Percentiles rank a stretch among this genome's conserved stretches.
Evolutionary conservation across 1,284 basidiomycete genomes (phyloP).

Genomic region (Tetrapyrgos nigripes): DNA sequence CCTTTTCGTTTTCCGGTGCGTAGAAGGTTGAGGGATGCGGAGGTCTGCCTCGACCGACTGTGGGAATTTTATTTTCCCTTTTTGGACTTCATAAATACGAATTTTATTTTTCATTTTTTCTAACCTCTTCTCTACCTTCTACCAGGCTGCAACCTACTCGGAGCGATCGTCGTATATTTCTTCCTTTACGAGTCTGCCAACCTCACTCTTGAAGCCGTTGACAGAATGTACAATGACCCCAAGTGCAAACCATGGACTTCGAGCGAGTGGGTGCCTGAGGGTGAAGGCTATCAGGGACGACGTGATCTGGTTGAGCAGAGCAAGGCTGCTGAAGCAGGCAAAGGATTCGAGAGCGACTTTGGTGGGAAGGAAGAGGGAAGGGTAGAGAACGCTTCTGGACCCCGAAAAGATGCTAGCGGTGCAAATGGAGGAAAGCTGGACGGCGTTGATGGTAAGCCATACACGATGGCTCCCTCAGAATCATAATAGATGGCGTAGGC

Average conservation of each 20-base stretch:
- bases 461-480: slow-evolving; percentile 6
- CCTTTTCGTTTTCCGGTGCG: not conserved
- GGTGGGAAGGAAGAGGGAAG: not conserved
- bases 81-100: too few species aligned
- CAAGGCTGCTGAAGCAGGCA: slow-evolving; percentile 31
- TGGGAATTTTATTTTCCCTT: too few species aligned
- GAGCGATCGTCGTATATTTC: slow-evolving; percentile 72
- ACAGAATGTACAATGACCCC: slow-evolving; percentile 46
- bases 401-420: not conserved
- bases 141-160: slow-evolving; percentile 58
- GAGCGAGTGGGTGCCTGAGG: slow-evolving; percentile 4
- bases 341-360: slow-evolving; percentile 2
- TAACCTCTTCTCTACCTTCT: too few species aligned
- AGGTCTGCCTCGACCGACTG: too few species aligned
- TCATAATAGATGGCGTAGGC: too few species aligned
- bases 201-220: slow-evolving; percentile 74
- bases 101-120: too few species aligned
- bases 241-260: slow-evolving; percentile 12
- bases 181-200: slow-evolving; percentile 82
- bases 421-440: slow-evolving; percentile 3
- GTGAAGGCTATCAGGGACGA: slow-evolving; percentile 5
- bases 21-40: too few species aligned
- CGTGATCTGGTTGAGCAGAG: slow-evolving; percentile 27
- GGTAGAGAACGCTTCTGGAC: not conserved
- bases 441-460: not conserved